phyloP scores from a whole-genome alignment of 306 rosid species.

The Morella rubra region DNA sequence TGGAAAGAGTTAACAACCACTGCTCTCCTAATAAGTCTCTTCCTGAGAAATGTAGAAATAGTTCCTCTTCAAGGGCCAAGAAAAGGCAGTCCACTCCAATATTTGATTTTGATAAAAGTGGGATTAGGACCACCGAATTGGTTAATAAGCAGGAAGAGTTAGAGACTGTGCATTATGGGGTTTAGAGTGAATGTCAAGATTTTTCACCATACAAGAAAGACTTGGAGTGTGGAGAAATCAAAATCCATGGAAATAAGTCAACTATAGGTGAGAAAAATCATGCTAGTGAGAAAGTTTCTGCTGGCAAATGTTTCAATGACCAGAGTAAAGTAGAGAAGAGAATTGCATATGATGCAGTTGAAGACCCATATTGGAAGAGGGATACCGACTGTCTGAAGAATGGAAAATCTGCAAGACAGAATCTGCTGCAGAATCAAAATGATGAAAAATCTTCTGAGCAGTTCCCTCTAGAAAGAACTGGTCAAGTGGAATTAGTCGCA shows the following conservation, averaged over 20 bases:
- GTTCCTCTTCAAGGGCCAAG: conserved; percentile 53
- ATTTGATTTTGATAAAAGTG: conserved; percentile 46
- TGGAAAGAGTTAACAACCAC: conserved; percentile 40
- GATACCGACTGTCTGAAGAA: conserved; percentile 45
- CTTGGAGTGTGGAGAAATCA: conserved; percentile 47
- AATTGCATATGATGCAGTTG: conserved; percentile 33
- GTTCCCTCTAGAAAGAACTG: conserved; percentile 46
- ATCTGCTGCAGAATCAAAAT: conserved; percentile 52
- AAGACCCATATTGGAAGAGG: conserved; percentile 39
- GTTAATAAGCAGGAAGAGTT: conserved; percentile 28
- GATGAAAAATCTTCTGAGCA: conserved; percentile 56
- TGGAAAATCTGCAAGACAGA: conserved; percentile 43
- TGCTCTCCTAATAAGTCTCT: conserved; percentile 38
- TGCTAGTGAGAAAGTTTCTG: conserved; percentile 41
- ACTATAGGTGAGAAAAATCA: conserved; percentile 44
- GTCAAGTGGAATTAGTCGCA: conserved; percentile 51
- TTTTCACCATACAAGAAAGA: conserved; percentile 42
- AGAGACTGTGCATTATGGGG: neutral
- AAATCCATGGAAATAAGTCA: conserved; percentile 46
- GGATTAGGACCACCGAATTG: conserved; percentile 40
- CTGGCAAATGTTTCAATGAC: conserved; percentile 43
- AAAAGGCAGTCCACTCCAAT: conserved; percentile 33
- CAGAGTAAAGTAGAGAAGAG: conserved; percentile 49
- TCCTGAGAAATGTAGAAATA: conserved; percentile 52
- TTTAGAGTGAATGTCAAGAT: conserved; percentile 24